A percentile compares a stretch with the other conserved stretches of the same genome.
Evolutionary conservation across 495 filamentous ascomycete species (phyloP).

Genomic region (Physcia stellaris): DNA sequence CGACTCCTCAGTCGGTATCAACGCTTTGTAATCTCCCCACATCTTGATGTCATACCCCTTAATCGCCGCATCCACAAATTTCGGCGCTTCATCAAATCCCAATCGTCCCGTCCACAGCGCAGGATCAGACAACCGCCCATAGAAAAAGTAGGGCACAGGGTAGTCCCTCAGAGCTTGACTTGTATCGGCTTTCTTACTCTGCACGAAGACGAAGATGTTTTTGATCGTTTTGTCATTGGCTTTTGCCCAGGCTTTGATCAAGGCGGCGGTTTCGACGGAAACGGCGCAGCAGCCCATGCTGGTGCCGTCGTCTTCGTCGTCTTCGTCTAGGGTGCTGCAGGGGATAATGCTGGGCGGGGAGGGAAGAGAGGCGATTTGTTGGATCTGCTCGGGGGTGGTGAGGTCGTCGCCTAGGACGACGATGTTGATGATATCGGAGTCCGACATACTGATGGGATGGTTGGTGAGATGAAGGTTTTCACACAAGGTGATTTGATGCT

Average conservation of each 20-base stretch:
- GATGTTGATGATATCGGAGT: not conserved
- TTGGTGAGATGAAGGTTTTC: too few relatives aligned
- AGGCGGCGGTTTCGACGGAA: too few relatives aligned
- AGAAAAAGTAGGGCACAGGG: constrained; percentile 21
- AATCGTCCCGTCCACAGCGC: constrained; percentile 13
- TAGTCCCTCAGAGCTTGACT: not conserved
- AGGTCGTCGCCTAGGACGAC: not conserved
- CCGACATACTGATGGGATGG: too few relatives aligned
- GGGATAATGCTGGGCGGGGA: constrained; percentile 28
- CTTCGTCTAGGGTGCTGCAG: constrained; percentile 38
- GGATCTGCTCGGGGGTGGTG: not conserved
- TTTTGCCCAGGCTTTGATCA: not conserved
- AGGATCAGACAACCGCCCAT: constrained; percentile 20
- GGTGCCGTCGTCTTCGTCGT: constrained; percentile 29
- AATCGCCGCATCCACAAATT: constrained; percentile 10
- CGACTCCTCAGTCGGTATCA: too few relatives aligned
- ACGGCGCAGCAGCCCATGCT: constrained; percentile 28
- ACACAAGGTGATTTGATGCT: too few relatives aligned
- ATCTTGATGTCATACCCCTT: constrained; percentile 14
- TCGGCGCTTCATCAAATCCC: constrained; percentile 7
- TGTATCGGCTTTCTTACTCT: not conserved
- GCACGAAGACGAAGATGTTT: not conserved
- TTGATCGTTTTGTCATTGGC: not conserved
- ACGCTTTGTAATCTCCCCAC: constrained; percentile 21
- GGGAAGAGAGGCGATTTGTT: not conserved